A percentile compares a stretch with the other conserved stretches of the same genome.
phyloP scores from a whole-genome alignment of 2,329 filamentous ascomycete genomes.

The Penicillium sp. region DNA sequence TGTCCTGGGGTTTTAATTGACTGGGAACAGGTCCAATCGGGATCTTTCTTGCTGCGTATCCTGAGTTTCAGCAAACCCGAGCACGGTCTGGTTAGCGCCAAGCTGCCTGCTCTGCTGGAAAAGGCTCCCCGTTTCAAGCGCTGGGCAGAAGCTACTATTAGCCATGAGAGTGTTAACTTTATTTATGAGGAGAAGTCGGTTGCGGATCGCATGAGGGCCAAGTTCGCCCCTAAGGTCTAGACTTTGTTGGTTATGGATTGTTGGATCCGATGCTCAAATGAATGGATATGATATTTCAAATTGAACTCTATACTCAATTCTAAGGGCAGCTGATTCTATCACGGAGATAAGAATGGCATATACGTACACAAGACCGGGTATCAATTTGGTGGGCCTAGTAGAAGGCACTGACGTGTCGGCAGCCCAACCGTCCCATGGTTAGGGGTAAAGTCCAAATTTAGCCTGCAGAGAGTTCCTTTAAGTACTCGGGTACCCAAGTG shows the following conservation, averaged over 20 bases:
- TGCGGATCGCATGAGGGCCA: constrained; percentile 42
- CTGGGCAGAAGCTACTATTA: constrained; percentile 59
- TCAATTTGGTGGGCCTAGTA: neutral
- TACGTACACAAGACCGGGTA: neutral
- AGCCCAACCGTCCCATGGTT: constrained; percentile 15
- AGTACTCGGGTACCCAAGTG: neutral
- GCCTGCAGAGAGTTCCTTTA: constrained; percentile 2
- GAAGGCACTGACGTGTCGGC: constrained; percentile 17
- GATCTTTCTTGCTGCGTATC: constrained; percentile 62
- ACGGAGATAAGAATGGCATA: too few relatives aligned
- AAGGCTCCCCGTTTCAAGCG: constrained; percentile 61
- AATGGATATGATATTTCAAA: neutral
- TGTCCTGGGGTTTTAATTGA: constrained; percentile 1
- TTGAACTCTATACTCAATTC: neutral
- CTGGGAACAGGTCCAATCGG: constrained; percentile 52
- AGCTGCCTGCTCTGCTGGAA: constrained; percentile 46
- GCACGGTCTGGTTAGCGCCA: constrained; percentile 46
- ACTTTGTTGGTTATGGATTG: neutral
- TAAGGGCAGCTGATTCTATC: neutral
- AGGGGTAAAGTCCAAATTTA: constrained; percentile 13
- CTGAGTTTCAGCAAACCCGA: constrained; percentile 52
- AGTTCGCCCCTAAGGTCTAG: constrained; percentile 30
- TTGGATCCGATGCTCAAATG: neutral
- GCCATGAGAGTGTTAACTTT: constrained; percentile 60
- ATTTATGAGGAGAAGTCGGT: constrained; percentile 55